Percentiles rank a stretch among this genome's conserved stretches.
phyloP scores from a whole-genome alignment of 2,329 filamentous ascomycete species.

The Talaromyces sp. region DNA sequence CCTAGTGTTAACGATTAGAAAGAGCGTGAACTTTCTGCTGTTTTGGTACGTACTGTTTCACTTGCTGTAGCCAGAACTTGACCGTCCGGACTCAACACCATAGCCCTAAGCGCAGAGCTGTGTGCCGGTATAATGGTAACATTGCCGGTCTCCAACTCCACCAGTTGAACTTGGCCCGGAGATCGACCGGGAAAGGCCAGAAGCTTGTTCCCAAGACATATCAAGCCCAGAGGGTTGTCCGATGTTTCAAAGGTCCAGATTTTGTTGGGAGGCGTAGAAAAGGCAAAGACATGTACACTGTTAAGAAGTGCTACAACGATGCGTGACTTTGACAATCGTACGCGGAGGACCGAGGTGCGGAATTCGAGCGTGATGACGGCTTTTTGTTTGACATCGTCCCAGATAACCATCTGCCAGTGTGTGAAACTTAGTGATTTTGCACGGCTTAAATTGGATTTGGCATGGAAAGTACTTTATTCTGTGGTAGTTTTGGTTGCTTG shows the following conservation, averaged over 20 bases:
- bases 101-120: slow-evolving; percentile 68
- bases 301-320: slow-evolving; percentile 79
- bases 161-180: slow-evolving; percentile 80
- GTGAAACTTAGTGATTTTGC: not conserved
- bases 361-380: slow-evolving; percentile 73
- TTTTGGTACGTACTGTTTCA: slow-evolving; percentile 54
- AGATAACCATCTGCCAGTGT: slow-evolving; percentile 62
- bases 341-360: slow-evolving; percentile 71
- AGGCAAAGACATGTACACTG: slow-evolving; percentile 74
- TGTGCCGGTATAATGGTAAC: slow-evolving; percentile 95
- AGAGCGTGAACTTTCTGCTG: not conserved
- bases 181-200: slow-evolving; percentile 86
- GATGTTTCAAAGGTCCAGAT: slow-evolving; percentile 77
- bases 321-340: slow-evolving; percentile 69
- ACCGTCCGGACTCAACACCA: slow-evolving; percentile 75
- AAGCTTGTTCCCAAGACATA: slow-evolving; percentile 66
- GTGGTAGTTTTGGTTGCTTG: slow-evolving; percentile 75
- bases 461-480: slow-evolving; percentile 63
- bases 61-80: slow-evolving; percentile 83
- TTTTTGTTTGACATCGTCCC: slow-evolving; percentile 79
- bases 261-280: slow-evolving; percentile 66
- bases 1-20: slow-evolving; percentile 42
- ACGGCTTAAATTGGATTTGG: not conserved
- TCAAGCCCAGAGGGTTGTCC: slow-evolving; percentile 76
- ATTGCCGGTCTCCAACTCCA: slow-evolving; percentile 70